A percentile compares a stretch with the other conserved stretches of the same genome.
phyloP scores from a whole-genome alignment of 2,329 filamentous ascomycete genomes.

The Pseudofabraea citricarpa region DNA sequence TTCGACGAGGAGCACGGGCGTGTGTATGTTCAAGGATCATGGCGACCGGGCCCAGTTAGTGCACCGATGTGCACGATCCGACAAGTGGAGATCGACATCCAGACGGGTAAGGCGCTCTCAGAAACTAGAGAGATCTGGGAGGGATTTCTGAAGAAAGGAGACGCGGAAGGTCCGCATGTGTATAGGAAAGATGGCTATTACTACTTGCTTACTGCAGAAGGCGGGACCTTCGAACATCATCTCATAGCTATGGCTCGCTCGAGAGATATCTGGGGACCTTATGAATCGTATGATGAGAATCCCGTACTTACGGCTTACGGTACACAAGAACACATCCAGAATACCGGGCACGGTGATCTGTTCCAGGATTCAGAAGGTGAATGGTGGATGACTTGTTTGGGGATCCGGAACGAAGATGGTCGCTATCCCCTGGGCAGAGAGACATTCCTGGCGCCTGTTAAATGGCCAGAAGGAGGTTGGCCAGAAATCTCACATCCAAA shows the following conservation, averaged over 20 bases:
- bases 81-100: constrained; percentile 42
- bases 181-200: constrained; percentile 56
- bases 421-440: constrained; percentile 31
- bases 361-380: constrained; percentile 33
- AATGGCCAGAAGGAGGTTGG: constrained; percentile 38
- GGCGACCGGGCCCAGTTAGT: constrained; percentile 25
- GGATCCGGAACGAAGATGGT: constrained; percentile 1
- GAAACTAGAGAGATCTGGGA: constrained; percentile 27
- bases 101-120: constrained; percentile 34
- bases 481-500: constrained; percentile 34
- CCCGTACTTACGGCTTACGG: constrained; percentile 48
- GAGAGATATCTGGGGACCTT: constrained; percentile 53
- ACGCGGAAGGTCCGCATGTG: constrained; percentile 51
- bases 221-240: constrained; percentile 57
- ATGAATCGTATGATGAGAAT: constrained; percentile 53
- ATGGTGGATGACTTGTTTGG: constrained; percentile 36
- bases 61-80: constrained; percentile 45
- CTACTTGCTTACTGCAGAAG: constrained; percentile 55
- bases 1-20: constrained; percentile 55
- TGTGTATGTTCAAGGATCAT: constrained; percentile 46
- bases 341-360: constrained; percentile 38
- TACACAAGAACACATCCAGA: constrained; percentile 32
- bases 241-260: constrained; percentile 54
- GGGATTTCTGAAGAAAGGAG: constrained; percentile 42
- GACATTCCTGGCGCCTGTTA: constrained; percentile 37